Evolutionary conservation across 129 eudicot genomes (phyloP).

Genomic region (Flaveria ramosissima): DNA sequence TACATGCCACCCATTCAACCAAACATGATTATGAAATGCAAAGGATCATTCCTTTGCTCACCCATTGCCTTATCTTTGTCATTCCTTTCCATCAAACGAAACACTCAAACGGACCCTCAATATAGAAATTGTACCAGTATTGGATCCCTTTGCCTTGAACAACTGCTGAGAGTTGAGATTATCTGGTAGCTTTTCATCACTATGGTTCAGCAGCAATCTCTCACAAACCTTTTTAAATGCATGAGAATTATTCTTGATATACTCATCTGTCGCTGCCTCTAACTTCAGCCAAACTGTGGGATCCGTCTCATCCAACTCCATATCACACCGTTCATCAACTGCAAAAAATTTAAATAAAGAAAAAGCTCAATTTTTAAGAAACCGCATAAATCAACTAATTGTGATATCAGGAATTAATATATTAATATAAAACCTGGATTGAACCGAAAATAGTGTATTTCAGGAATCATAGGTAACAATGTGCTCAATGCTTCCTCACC

Average conservation of each 20-base stretch:
- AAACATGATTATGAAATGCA: neutral
- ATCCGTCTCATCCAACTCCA: slow-evolving; percentile 99
- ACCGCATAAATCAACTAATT: neutral
- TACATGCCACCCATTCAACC: slow-evolving; percentile 6
- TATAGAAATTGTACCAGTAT: slow-evolving; percentile 40
- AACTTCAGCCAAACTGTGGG: slow-evolving; percentile 86
- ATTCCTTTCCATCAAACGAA: slow-evolving; percentile 7
- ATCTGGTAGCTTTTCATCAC: slow-evolving; percentile 65
- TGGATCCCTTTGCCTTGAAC: slow-evolving; percentile 47
- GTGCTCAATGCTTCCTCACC: slow-evolving; percentile 93
- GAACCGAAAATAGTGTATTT: slow-evolving; percentile 87
- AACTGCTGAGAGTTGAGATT: slow-evolving; percentile 53
- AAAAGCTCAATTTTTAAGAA: neutral
- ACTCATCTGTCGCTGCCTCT: slow-evolving; percentile 88
- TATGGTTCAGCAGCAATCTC: slow-evolving; percentile 62
- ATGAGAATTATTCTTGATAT: slow-evolving; percentile 58
- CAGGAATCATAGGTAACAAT: slow-evolving; percentile 93
- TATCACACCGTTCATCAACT: slow-evolving; percentile 99
- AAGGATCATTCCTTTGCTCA: neutral
- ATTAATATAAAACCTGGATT: slow-evolving; percentile 73
- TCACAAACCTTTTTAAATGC: slow-evolving; percentile 79
- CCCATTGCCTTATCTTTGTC: neutral
- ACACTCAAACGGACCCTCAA: slow-evolving; percentile 13
- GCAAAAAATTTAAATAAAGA: slow-evolving; percentile 23
- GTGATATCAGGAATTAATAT: neutral